Conservation (phyloP, 2,329 filamentous ascomycete species). For the Chrysoporthe puriensis region DNA sequence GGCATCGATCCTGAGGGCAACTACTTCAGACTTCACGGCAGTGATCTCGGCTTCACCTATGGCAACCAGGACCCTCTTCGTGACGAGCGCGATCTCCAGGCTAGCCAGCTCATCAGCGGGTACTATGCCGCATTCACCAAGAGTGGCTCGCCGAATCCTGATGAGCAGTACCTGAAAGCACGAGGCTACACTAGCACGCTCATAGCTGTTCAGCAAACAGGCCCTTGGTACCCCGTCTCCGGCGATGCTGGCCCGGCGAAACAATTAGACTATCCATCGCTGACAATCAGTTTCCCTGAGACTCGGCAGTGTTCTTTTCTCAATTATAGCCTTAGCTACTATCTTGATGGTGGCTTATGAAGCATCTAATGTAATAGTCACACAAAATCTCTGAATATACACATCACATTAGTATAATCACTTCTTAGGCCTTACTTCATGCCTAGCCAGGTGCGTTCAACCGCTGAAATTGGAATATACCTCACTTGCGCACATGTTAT, state of each 20-base stretch:
- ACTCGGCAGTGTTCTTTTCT: conserved; percentile 20
- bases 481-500: too few relatives aligned
- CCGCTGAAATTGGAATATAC: too few relatives aligned
- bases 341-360: conserved; percentile 20
- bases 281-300: conserved; percentile 19
- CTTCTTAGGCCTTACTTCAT: too few relatives aligned
- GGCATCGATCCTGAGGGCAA: conserved; percentile 17
- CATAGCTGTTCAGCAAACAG: conserved; percentile 16
- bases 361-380: neutral
- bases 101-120: conserved; percentile 26
- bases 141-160: conserved; percentile 22
- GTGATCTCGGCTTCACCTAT: conserved; percentile 25
- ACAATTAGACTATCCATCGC: conserved; percentile 21
- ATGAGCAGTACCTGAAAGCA: conserved; percentile 14
- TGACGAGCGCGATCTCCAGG: conserved; percentile 21
- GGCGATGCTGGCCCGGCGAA: conserved; percentile 17
- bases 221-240: conserved; percentile 19
- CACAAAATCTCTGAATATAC: neutral
- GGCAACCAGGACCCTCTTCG: conserved; percentile 23
- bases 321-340: conserved; percentile 23
- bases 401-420: too few relatives aligned
- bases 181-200: conserved; percentile 19
- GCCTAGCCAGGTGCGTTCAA: too few relatives aligned
- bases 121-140: conserved; percentile 24
- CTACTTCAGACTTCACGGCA: conserved; percentile 25